A percentile compares a stretch with the other conserved stretches of the same genome.
These are phyloP conservation scores for Meyerozyma guilliermondii DNA, from an alignment of 1,139 yeast species.

Conservation along the genomic window DNA sequence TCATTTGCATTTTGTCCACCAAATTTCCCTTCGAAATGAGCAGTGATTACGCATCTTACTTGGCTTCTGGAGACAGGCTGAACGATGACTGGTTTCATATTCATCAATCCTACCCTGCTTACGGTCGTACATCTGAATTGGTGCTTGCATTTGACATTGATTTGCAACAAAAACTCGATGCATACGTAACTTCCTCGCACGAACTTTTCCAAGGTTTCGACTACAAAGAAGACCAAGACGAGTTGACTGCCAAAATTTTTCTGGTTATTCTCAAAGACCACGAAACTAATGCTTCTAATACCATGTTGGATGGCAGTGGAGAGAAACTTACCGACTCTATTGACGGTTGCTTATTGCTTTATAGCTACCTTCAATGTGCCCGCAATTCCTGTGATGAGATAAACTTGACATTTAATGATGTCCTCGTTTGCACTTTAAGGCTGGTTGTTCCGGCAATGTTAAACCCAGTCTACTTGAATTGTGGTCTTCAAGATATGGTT, in stretches of 20 bases:
- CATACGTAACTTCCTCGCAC: conserved; percentile 24
- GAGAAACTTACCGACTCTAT: conserved; percentile 25
- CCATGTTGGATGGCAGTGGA: conserved; percentile 20
- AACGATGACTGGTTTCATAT: conserved; percentile 4
- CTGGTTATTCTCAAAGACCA: conserved; percentile 31
- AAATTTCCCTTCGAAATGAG: conserved; percentile 18
- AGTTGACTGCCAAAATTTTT: conserved; percentile 23
- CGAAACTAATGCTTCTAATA: conserved; percentile 23
- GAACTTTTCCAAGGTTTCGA: conserved; percentile 22
- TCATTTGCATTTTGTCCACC: conserved; percentile 36
- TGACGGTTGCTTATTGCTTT: conserved; percentile 27
- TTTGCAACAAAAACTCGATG: conserved; percentile 34
- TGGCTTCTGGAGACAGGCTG: conserved; percentile 4
- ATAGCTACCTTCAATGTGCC: conserved; percentile 19
- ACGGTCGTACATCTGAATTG: conserved; percentile 48
- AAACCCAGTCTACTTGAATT: conserved; percentile 18
- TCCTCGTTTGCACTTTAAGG: conserved; percentile 29
- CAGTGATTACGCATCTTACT: conserved; percentile 17
- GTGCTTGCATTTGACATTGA: conserved; percentile 62
- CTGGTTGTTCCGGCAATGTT: conserved; percentile 35
- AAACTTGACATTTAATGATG: conserved; percentile 26
- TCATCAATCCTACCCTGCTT: conserved; percentile 15
- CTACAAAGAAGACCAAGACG: conserved; percentile 9
- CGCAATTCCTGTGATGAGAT: conserved; percentile 13
- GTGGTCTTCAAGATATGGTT: conserved; percentile 25